Evolutionary conservation across 176 grass and related monocot species (phyloP).

Genomic region (Avena sativa): DNA sequence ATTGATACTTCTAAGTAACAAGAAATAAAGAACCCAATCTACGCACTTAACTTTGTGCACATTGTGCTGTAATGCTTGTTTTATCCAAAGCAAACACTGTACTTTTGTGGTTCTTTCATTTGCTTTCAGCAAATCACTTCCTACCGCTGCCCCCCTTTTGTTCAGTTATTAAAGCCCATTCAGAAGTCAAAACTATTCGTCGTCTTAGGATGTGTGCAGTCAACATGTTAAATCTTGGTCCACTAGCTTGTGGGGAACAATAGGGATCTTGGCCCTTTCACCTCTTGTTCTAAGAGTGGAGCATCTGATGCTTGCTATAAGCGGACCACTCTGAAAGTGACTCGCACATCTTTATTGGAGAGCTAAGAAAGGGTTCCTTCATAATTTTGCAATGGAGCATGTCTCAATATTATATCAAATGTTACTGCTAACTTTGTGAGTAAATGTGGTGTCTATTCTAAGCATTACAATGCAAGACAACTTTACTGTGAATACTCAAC

Average conservation of each 20-base stretch:
- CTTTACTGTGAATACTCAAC: slow-evolving; percentile 1
- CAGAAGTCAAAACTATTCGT: background rate
- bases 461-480: background rate
- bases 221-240: background rate
- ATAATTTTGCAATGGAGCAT: background rate
- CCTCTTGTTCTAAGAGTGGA: background rate
- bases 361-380: background rate
- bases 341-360: background rate
- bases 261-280: background rate
- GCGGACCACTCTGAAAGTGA: background rate
- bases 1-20: background rate
- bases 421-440: background rate
- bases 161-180: background rate
- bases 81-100: background rate
- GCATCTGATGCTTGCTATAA: background rate
- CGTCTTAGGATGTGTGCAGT: background rate
- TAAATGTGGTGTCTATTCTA: slow-evolving; percentile 6
- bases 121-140: background rate
- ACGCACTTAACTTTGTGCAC: background rate
- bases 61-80: slow-evolving; percentile 4
- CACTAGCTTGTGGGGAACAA: background rate
- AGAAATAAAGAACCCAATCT: background rate
- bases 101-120: background rate
- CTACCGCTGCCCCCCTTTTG: background rate
- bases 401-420: background rate